Base-by-base conservation (phyloP, 257 asterid species). In the Salvia hispanica region DNA sequence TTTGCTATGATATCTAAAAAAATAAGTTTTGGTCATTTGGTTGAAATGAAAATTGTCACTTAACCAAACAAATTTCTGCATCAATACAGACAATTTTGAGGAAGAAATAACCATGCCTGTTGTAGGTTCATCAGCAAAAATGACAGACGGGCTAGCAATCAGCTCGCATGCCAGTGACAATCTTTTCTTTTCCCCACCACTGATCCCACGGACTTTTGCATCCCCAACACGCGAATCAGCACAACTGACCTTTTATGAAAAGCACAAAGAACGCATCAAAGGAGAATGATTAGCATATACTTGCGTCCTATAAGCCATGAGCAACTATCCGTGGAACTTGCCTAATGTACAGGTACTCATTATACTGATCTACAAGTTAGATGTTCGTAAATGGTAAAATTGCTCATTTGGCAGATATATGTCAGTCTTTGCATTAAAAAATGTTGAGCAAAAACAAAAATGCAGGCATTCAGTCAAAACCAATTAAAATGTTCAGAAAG, bases 171-270 rank as follows among this genome's bases (percentile, higher is more conserved):
- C 99, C 76, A 93, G 75, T n/a, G 99, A 77, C 75, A 93, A 71
- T 77, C 99, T 85, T 78, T 93, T 93, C 95, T 80, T 93, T 77
- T 93, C 99, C 67, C 99, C 99, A 37, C 97, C 99, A 84, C 99
- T 93, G 66, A 93, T 83, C 72, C 99, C 99, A 67, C 97, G 99
- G 66, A 88, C 86, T 87, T 90, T 93, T 58, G 92, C 92, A 83
- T 93, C 97, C 60, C 99, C 99, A 78, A 93, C 91, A 46, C 91
- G 84, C 28, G 96, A 86, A 85, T 93, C 96, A 73, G 97, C 99
- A 80, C 97, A 90, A 71, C 79, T 83, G 75, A 83, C 95, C 99
- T 93, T 72, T 79, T 62, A 67, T 50, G 73, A 59, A 70, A 45
- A 78, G 69, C 74, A 76, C 25, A 60, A 58, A 16, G 37, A 55